phyloP scores from a whole-genome alignment of 1,284 basidiomycete genomes.

The Coniferiporia weirii region DNA sequence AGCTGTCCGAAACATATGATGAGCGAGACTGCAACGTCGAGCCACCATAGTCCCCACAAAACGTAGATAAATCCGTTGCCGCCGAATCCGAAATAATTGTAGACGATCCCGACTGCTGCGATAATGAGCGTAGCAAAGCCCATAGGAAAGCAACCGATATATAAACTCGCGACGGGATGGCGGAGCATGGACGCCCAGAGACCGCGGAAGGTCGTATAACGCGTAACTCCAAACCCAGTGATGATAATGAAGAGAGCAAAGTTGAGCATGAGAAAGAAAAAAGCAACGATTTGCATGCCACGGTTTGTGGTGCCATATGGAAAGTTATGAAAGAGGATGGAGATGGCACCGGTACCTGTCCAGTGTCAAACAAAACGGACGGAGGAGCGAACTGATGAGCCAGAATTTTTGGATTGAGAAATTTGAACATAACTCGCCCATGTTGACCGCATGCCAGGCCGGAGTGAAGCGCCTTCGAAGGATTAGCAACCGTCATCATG shows the following conservation, averaged over 20 bases:
- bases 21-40: slow-evolving; percentile 53
- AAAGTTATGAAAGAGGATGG: slow-evolving; percentile 47
- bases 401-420: neutral
- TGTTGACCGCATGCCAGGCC: slow-evolving; percentile 8
- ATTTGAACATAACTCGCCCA: neutral
- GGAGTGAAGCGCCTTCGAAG: slow-evolving; percentile 2
- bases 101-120: slow-evolving; percentile 38
- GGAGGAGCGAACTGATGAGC: neutral
- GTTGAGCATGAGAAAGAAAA: slow-evolving; percentile 64
- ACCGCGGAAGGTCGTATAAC: slow-evolving; percentile 53
- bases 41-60: slow-evolving; percentile 76
- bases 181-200: slow-evolving; percentile 50
- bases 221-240: slow-evolving; percentile 37
- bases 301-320: slow-evolving; percentile 42
- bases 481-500: neutral
- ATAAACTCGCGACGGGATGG: slow-evolving; percentile 64
- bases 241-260: slow-evolving; percentile 57
- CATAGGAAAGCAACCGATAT: slow-evolving; percentile 68
- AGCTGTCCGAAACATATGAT: slow-evolving; percentile 60
- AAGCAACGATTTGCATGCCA: slow-evolving; percentile 38
- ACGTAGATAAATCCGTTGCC: slow-evolving; percentile 52
- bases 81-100: slow-evolving; percentile 41
- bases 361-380: neutral
- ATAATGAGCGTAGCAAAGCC: slow-evolving; percentile 62
- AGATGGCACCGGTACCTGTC: slow-evolving; percentile 53